Conservation (phyloP, 352 stramenopile genomes). For the Pseudoperonospora humuli region DNA sequence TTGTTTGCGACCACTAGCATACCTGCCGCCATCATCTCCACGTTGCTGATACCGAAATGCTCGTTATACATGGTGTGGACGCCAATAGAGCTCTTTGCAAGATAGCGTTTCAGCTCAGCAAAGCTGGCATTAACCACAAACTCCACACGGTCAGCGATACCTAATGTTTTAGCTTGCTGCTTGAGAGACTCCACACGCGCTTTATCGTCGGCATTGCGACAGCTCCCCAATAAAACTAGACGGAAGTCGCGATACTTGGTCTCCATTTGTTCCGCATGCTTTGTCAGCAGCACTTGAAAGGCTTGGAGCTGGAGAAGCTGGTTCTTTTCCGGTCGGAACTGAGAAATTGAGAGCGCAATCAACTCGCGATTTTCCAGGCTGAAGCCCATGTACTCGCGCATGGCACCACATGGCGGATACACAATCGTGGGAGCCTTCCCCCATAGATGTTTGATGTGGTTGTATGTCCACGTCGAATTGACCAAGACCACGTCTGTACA, state of each 20-base stretch:
- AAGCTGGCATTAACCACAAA: slow-evolving; percentile 96
- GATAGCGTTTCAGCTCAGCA: slow-evolving; percentile 81
- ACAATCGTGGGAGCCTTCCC: slow-evolving; percentile 66
- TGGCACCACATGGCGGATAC: slow-evolving; percentile 94
- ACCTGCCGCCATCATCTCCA: slow-evolving; percentile 99
- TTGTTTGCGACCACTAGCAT: slow-evolving; percentile 96
- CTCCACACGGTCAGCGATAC: slow-evolving; percentile 75
- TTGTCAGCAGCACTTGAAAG: slow-evolving; percentile 61
- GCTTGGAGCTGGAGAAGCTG: slow-evolving; percentile 92
- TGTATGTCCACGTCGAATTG: slow-evolving; percentile 97
- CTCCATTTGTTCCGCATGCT: slow-evolving; percentile 35
- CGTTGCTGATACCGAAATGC: slow-evolving; percentile 99
- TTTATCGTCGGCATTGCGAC: slow-evolving; percentile 90
- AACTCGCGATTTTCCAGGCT: slow-evolving; percentile 46
- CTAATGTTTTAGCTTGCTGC: slow-evolving; percentile 66
- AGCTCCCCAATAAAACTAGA: slow-evolving; percentile 94
- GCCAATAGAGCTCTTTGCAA: slow-evolving; percentile 86
- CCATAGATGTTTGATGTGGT: slow-evolving; percentile 94
- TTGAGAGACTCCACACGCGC: slow-evolving; percentile 82
- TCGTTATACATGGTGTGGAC: slow-evolving; percentile 99
- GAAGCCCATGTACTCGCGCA: slow-evolving; percentile 69
- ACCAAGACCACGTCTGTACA: slow-evolving; percentile 90
- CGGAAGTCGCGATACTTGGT: slow-evolving; percentile 63
- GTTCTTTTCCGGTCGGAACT: slow-evolving; percentile 99
- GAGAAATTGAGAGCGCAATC: slow-evolving; percentile 92